Percentiles rank a stretch among this genome's conserved stretches.
These are phyloP conservation scores for Lactarius sp. DNA, from an alignment of 768 basidiomycete genomes.

Conservation along the genomic window DNA sequence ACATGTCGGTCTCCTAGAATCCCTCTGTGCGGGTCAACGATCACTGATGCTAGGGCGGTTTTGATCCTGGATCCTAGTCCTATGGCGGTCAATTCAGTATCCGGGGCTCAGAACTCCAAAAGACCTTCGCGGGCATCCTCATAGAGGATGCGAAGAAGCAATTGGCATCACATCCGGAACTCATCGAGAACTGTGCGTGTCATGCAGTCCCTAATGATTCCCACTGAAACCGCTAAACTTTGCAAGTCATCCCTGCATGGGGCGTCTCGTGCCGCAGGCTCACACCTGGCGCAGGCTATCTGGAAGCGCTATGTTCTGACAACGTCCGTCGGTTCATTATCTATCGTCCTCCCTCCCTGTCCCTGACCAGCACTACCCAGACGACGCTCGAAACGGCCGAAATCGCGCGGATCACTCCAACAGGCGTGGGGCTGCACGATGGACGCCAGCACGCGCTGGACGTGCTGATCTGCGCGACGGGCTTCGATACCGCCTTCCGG, in stretches of 20 bases:
- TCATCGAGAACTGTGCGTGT: constrained; percentile 48
- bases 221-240: too few species aligned
- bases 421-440: constrained; percentile 53
- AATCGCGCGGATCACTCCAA: constrained; percentile 49
- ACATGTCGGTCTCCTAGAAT: neutral
- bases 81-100: constrained; percentile 35
- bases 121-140: constrained; percentile 34
- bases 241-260: constrained; percentile 54
- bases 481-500: constrained; percentile 49
- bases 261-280: constrained; percentile 56
- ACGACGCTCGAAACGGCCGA: constrained; percentile 42
- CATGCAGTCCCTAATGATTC: neutral
- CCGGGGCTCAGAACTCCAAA: constrained; percentile 37
- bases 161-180: constrained; percentile 54
- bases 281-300: constrained; percentile 63
- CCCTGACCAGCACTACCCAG: constrained; percentile 30
- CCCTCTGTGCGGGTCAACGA: neutral
- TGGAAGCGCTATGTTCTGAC: constrained; percentile 58
- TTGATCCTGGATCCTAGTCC: neutral
- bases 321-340: constrained; percentile 39
- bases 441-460: constrained; percentile 53
- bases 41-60: neutral
- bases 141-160: constrained; percentile 43
- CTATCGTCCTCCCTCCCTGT: neutral
- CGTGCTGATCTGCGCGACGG: constrained; percentile 59